Conservation (phyloP, 2,329 filamentous ascomycete species). For the Raffaelea deltoideospora region DNA sequence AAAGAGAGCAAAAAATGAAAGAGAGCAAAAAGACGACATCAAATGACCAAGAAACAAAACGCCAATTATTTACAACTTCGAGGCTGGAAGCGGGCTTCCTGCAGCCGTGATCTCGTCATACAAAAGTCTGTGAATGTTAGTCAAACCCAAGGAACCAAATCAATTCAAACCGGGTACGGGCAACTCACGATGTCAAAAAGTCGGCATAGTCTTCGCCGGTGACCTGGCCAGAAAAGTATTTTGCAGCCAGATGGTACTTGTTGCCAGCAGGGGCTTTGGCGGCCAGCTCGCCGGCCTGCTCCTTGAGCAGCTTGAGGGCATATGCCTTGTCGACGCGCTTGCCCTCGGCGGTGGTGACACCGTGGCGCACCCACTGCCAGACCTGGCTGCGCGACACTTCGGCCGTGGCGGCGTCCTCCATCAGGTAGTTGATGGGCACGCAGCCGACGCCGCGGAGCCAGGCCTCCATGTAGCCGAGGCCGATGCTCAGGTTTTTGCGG, state of each 20-base stretch:
- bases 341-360: constrained; percentile 66
- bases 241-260: constrained; percentile 78
- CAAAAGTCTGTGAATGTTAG: constrained; percentile 43
- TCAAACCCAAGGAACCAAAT: constrained; percentile 2
- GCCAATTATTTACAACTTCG: constrained; percentile 39
- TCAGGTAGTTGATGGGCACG: constrained; percentile 49
- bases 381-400: constrained; percentile 90
- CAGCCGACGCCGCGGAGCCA: constrained; percentile 93
- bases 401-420: constrained; percentile 89
- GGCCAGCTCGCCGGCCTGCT: constrained; percentile 64
- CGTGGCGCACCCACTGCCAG: constrained; percentile 83
- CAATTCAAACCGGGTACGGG: background rate
- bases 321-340: constrained; percentile 90
- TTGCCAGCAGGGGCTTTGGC: constrained; percentile 70
- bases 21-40: background rate
- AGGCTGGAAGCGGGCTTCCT: constrained; percentile 42
- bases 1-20: background rate
- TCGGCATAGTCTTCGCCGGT: constrained; percentile 97
- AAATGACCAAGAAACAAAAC: background rate
- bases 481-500: constrained; percentile 94
- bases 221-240: constrained; percentile 86
- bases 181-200: constrained; percentile 68
- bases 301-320: constrained; percentile 69
- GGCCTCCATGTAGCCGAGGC: constrained; percentile 95
- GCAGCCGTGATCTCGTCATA: constrained; percentile 79